These are phyloP conservation scores for Trametes polyzona DNA, from an alignment of 1,284 basidiomycete species.

Conservation along the genomic window DNA sequence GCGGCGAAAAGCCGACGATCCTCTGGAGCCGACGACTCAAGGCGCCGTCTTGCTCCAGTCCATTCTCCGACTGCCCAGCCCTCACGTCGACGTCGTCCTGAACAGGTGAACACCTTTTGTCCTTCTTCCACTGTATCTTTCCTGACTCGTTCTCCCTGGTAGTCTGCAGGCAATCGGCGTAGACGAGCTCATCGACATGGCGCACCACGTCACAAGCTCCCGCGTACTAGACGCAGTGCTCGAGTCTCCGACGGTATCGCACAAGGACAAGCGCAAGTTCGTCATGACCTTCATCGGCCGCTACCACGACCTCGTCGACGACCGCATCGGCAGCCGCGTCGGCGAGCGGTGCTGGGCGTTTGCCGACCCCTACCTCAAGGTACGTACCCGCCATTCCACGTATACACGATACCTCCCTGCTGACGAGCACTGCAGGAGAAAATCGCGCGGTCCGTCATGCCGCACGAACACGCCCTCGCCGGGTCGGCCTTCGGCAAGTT, in stretches of 20 bases:
- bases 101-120: conserved; percentile 55
- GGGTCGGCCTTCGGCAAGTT: conserved; percentile 86
- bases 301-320: conserved; percentile 80
- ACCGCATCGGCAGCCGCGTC: conserved; percentile 87
- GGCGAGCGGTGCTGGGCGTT: conserved; percentile 86
- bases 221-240: conserved; percentile 82
- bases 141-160: conserved; percentile 2
- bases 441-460: conserved; percentile 79
- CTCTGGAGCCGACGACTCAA: conserved; percentile 74
- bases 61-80: conserved; percentile 67
- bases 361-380: conserved; percentile 90
- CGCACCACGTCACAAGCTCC: conserved; percentile 77
- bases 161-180: conserved; percentile 66
- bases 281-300: conserved; percentile 76
- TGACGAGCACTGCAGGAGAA: conserved; percentile 67
- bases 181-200: conserved; percentile 66
- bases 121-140: not conserved
- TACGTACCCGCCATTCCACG: conserved; percentile 37
- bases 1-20: conserved; percentile 34
- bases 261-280: conserved; percentile 72
- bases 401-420: not conserved
- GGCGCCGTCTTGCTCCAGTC: conserved; percentile 87
- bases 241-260: conserved; percentile 66
- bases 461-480: conserved; percentile 71
- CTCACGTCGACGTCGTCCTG: conserved; percentile 67